Base-by-base conservation (phyloP, 257 asterid species). In the Craterostigma plantagineum region DNA sequence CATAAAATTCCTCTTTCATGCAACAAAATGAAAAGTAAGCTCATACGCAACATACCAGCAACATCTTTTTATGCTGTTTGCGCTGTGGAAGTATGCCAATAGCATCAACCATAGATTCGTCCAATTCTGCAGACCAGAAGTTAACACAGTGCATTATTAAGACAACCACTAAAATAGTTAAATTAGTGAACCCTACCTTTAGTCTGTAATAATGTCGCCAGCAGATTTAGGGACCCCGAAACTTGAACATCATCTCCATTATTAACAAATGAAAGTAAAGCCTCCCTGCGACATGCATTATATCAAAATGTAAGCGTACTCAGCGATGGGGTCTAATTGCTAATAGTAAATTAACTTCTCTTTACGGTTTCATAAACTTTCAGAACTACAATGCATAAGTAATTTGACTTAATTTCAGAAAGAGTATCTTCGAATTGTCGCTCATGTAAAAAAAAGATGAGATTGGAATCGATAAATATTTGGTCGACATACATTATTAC, bases 1-100 rank as follows among this genome's bases (percentile, higher is more conserved):
- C 30, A 23, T 2, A 23, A 23, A 2, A 23, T 23, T 6, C 30
- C 30, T 23, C 30, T 23, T 23, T 23, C 30, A 23, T 23, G 30
- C 30, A 23, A 23, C 30, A 23, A 23, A 7, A 8, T 30, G 8
- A 4, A 11, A 11, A 23, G 10, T 9, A 4, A 9, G n/a, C 23
- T n/a, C 11, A 13, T 13, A 40, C 23, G 52, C 59, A 35, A 53
- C 85, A 57, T 82, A 90, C 98, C 92, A 90, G 66, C 48, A 90
- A 73, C 55, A 74, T 76, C 64, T 79, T 83, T 57, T 90, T 90
- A 57, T 79, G 95, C 50, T 90, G 95, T 67, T 83, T 90, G 49
- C 95, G 71, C 56, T 83, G 94, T 39, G 95, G 98, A 54, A 90
- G 94, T 63, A 90, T 77, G 50, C 98, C 98, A 61, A 87, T 86